Conservation (phyloP, 306 rosid genomes). For the Fagus crenata region DNA sequence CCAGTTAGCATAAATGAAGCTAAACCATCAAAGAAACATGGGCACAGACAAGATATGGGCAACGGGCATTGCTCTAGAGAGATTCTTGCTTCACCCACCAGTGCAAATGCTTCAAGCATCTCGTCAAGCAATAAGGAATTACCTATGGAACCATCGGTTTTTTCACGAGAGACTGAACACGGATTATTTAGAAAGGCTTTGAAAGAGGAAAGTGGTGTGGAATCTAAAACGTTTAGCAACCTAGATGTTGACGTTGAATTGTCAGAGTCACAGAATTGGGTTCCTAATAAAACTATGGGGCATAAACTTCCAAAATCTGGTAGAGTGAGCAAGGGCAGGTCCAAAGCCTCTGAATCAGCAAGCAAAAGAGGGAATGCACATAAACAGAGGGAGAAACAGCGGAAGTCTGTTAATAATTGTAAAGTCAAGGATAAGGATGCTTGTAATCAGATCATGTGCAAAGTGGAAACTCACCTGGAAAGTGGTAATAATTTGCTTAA, state of each 20-base stretch:
- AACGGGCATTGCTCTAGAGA: slow-evolving; percentile 38
- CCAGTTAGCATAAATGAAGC: slow-evolving; percentile 40
- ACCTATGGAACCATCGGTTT: slow-evolving; percentile 36
- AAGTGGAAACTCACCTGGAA: slow-evolving; percentile 47
- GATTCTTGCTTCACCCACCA: slow-evolving; percentile 34
- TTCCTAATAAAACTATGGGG: slow-evolving; percentile 52
- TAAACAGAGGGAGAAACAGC: slow-evolving; percentile 50
- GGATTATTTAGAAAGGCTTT: slow-evolving; percentile 39
- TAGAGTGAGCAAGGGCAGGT: slow-evolving; percentile 47
- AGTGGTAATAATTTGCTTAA: slow-evolving; percentile 50
- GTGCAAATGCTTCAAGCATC: slow-evolving; percentile 49
- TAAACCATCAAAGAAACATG: slow-evolving; percentile 55
- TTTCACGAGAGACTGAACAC: slow-evolving; percentile 43
- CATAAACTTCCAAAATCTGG: slow-evolving; percentile 50
- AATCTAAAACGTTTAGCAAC: slow-evolving; percentile 38
- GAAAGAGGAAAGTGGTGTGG: slow-evolving; percentile 33
- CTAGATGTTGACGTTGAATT: slow-evolving; percentile 37
- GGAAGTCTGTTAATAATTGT: slow-evolving; percentile 46
- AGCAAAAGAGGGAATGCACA: slow-evolving; percentile 44
- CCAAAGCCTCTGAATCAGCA: slow-evolving; percentile 54
- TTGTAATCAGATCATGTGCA: slow-evolving; percentile 31
- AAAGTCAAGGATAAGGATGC: slow-evolving; percentile 46
- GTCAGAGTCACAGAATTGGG: slow-evolving; percentile 40
- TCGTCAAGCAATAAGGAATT: slow-evolving; percentile 41
- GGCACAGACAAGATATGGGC: slow-evolving; percentile 39